Conservation (phyloP, 2,329 filamentous ascomycete species). For the Sphaerulina musiva region DNA sequence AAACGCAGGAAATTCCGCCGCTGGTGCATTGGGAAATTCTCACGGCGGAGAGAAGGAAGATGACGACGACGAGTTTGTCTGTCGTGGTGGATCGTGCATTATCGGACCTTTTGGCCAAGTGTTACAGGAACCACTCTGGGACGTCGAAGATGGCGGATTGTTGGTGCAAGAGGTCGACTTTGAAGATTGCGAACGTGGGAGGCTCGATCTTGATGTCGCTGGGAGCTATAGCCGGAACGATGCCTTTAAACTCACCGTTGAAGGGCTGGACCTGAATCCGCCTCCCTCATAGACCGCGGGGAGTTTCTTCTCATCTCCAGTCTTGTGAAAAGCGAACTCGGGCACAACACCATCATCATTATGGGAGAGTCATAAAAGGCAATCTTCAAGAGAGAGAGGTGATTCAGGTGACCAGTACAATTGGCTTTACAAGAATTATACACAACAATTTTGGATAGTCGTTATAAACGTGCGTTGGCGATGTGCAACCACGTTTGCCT, state of each 20-base stretch:
- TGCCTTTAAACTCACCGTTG: constrained; percentile 54
- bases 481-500: background rate
- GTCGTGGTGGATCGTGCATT: constrained; percentile 75
- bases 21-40: background rate
- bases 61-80: constrained; percentile 49
- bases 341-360: too few species aligned
- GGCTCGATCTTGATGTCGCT: constrained; percentile 75
- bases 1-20: too few species aligned
- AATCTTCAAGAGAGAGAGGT: too few species aligned
- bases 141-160: constrained; percentile 60
- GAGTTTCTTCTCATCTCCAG: background rate
- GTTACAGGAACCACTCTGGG: constrained; percentile 75
- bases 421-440: background rate
- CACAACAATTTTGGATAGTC: background rate
- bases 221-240: constrained; percentile 78
- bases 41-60: constrained; percentile 14
- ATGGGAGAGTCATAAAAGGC: too few species aligned
- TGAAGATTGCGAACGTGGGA: constrained; percentile 75
- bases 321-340: too few species aligned
- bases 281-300: constrained; percentile 1
- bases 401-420: background rate
- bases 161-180: constrained; percentile 72
- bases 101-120: constrained; percentile 73
- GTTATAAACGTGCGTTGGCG: background rate
- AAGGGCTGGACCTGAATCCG: constrained; percentile 49